Evolutionary conservation across 2,329 filamentous ascomycete genomes (phyloP).

Genomic region (Phialocephala subalpina): DNA sequence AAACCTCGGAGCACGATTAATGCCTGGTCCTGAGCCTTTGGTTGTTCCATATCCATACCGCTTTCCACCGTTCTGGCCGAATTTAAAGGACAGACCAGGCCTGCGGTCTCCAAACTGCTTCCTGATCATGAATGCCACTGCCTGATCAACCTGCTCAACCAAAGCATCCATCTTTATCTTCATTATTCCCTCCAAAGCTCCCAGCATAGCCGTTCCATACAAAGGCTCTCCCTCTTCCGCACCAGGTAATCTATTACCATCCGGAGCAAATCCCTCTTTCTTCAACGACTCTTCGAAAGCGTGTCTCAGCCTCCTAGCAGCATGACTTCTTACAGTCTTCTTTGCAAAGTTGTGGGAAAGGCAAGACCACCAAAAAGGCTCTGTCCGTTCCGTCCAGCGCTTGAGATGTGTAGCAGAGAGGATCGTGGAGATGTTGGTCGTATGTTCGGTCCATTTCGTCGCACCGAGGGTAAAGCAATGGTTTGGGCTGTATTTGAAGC

Average conservation of each 20-base stretch:
- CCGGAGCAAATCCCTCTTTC: conserved; percentile 51
- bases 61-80: not conserved
- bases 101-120: not conserved
- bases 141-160: conserved; percentile 37
- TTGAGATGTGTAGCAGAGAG: not conserved
- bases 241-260: conserved; percentile 35
- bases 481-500: not conserved
- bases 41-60: not conserved
- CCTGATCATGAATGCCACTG: conserved; percentile 14
- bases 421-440: not conserved
- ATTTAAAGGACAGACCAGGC: not conserved
- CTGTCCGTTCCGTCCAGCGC: conserved; percentile 41
- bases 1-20: too few relatives aligned
- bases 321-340: conserved; percentile 55
- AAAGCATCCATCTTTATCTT: conserved; percentile 37
- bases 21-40: not conserved
- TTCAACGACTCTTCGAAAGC: conserved; percentile 55
- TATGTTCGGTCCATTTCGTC: not conserved
- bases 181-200: conserved; percentile 24
- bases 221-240: conserved; percentile 42
- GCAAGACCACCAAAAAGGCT: conserved; percentile 57
- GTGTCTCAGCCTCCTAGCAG: conserved; percentile 50
- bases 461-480: conserved; percentile 6
- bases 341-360: conserved; percentile 45
- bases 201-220: conserved; percentile 37